Evolutionary conservation across 441 rosid species (phyloP).

Genomic region (Adansonia gregorii): DNA sequence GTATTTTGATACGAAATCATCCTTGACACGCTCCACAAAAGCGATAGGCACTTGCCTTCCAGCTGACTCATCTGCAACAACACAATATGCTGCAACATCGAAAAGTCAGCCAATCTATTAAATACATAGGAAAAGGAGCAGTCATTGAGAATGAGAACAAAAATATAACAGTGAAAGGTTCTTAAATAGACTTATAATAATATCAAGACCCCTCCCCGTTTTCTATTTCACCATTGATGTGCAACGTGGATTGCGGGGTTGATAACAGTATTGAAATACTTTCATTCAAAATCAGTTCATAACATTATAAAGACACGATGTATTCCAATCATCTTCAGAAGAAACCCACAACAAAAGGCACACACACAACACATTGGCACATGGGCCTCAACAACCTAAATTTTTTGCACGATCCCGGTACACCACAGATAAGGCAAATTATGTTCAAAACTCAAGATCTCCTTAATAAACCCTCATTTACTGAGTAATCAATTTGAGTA

Average conservation of each 20-base stretch:
- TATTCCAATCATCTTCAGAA: background rate
- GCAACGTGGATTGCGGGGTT: background rate
- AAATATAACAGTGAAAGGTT: background rate
- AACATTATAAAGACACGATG: background rate
- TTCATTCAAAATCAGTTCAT: background rate
- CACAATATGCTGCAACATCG: constrained; percentile 41
- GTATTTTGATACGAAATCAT: constrained; percentile 41
- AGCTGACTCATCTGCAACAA: constrained; percentile 42
- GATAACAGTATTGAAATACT: background rate
- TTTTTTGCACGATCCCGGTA: background rate
- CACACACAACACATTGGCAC: background rate
- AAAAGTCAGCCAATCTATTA: constrained; percentile 32
- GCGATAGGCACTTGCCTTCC: constrained; percentile 44
- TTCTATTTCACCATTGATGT: background rate
- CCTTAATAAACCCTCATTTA: constrained; percentile 8
- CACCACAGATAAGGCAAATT: background rate
- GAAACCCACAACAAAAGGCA: background rate
- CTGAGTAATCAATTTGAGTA: background rate
- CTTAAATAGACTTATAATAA: background rate
- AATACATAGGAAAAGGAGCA: background rate
- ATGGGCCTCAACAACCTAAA: background rate
- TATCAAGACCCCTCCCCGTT: background rate
- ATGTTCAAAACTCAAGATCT: background rate
- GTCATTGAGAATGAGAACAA: background rate
- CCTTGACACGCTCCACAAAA: constrained; percentile 47